Base-by-base conservation (phyloP, 164 flowering plant genomes). In the Umbilicus rupestris region DNA sequence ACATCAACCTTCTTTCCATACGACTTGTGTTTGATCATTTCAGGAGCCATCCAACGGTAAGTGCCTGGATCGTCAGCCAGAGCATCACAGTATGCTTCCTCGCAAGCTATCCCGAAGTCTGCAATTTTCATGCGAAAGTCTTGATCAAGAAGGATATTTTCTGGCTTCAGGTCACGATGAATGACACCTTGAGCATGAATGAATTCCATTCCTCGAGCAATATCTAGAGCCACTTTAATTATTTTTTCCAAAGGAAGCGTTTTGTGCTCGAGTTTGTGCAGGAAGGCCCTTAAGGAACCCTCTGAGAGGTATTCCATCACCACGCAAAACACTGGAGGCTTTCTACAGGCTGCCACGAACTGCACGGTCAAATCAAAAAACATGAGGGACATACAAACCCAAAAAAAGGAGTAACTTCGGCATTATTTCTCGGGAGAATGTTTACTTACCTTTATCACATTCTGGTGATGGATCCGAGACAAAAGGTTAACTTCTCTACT, bases 201-300 rank as follows among this genome's bases (percentile, higher is more conserved):
- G 73, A 84, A 94, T 69, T 91, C 93, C 96, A 91, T 85, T 68
- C 95, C 98, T 8, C 85, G 82, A 62, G 95, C 93, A 68, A 94
- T 85, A 58, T 94, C 96, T 57, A 91, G 75, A 46, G 96, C 89
- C 74, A 83, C 64, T 5, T 78, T 55, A 35, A 91, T 77, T 31
- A 83, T 19, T 70, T 86, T 87, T 39, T 75, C 68, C 46, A 89
- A 73, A 24, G 91, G 80, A 62, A 91, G 82, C 22, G 84, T 55
- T 55, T 79, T 81, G 6, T 71, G 80, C 77, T 84, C 89, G 10
- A 83, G 84, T 72, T 84, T 89, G 81, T 84, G 96, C 65, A 91
- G 71, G 73, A 76, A 85, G 55, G 89, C 81, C 76, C 98, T 86
- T 79, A 94, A 74, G 22, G 95, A 91, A 66, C 98, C 98, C 64